Evolutionary conservation across 805 yeast genomes (phyloP).

Genomic region (Cyberlindnera meyerae): DNA sequence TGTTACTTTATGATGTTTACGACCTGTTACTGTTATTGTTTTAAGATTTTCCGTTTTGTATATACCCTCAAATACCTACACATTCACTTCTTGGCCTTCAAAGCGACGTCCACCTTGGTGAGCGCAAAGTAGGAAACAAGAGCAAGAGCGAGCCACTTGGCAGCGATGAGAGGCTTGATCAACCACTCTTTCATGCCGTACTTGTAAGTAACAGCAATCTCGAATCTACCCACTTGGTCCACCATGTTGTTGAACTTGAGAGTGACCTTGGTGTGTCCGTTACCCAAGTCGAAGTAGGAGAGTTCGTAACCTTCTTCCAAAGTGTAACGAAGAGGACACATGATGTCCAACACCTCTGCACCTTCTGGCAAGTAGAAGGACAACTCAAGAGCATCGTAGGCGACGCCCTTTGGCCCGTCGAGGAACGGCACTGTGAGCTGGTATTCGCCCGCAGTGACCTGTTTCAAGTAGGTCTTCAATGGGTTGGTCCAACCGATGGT

Average conservation of each 20-base stretch:
- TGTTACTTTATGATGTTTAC: neutral
- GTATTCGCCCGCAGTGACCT: slow-evolving; percentile 37
- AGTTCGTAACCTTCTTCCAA: slow-evolving; percentile 30
- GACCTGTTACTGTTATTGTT: neutral
- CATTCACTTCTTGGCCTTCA: slow-evolving; percentile 25
- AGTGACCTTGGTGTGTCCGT: slow-evolving; percentile 75
- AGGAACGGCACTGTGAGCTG: slow-evolving; percentile 65
- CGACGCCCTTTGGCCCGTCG: slow-evolving; percentile 64
- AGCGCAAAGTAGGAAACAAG: slow-evolving; percentile 49
- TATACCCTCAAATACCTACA: neutral
- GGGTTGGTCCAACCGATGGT: slow-evolving; percentile 88
- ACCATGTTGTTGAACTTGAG: slow-evolving; percentile 56
- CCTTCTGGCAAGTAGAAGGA: slow-evolving; percentile 84
- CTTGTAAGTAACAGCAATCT: slow-evolving; percentile 57
- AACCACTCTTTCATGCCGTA: slow-evolving; percentile 50
- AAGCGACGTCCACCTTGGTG: slow-evolving; percentile 40
- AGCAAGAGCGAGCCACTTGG: slow-evolving; percentile 57
- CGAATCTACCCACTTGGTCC: slow-evolving; percentile 58
- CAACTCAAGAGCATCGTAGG: slow-evolving; percentile 57
- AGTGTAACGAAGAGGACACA: slow-evolving; percentile 47
- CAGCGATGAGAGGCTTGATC: slow-evolving; percentile 62
- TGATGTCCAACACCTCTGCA: slow-evolving; percentile 52
- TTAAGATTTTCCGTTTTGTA: too few species aligned
- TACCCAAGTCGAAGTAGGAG: slow-evolving; percentile 67
- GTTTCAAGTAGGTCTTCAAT: slow-evolving; percentile 48